Conservation (phyloP, 2,329 filamentous ascomycete species). For the Aspergillus sp. region DNA sequence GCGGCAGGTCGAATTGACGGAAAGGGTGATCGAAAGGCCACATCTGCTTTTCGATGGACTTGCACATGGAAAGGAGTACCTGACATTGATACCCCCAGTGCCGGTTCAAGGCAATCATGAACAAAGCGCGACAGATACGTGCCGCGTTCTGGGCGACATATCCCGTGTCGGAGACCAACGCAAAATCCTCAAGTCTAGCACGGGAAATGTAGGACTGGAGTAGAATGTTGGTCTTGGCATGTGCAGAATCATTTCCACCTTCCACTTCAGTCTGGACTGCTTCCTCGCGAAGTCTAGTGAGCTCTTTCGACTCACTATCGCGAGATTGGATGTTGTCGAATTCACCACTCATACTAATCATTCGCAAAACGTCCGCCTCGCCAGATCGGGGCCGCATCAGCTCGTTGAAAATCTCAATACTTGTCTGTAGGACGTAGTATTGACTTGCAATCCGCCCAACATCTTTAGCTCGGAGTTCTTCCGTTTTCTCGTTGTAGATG, state of each 20-base stretch:
- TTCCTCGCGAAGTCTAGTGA: constrained; percentile 71
- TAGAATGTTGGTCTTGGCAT: constrained; percentile 93
- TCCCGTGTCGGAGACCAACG: constrained; percentile 83
- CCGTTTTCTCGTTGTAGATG: constrained; percentile 92
- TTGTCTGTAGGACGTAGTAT: constrained; percentile 91
- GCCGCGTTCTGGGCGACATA: constrained; percentile 96
- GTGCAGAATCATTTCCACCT: constrained; percentile 64
- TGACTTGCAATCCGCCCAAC: constrained; percentile 96
- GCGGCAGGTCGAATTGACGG: constrained; percentile 88
- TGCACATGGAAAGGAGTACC: constrained; percentile 85
- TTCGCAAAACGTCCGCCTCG: constrained; percentile 88
- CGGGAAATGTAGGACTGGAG: constrained; percentile 92
- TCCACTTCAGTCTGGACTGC: constrained; percentile 75
- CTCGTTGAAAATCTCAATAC: constrained; percentile 92
- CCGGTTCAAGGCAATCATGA: constrained; percentile 95
- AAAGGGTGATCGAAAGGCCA: constrained; percentile 96
- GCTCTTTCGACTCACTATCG: constrained; percentile 85
- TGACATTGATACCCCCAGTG: constrained; percentile 95
- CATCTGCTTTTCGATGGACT: constrained; percentile 93
- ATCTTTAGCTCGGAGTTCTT: constrained; percentile 91
- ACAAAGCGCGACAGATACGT: constrained; percentile 88
- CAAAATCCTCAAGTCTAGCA: constrained; percentile 87
- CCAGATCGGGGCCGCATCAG: constrained; percentile 85
- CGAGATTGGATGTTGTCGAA: constrained; percentile 96
- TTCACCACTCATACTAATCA: constrained; percentile 97